Evolutionary conservation across 257 asterid species (phyloP), one percentile per base, ranked within the genome.

Genomic region (Haberlea rhodopensis): DNA sequence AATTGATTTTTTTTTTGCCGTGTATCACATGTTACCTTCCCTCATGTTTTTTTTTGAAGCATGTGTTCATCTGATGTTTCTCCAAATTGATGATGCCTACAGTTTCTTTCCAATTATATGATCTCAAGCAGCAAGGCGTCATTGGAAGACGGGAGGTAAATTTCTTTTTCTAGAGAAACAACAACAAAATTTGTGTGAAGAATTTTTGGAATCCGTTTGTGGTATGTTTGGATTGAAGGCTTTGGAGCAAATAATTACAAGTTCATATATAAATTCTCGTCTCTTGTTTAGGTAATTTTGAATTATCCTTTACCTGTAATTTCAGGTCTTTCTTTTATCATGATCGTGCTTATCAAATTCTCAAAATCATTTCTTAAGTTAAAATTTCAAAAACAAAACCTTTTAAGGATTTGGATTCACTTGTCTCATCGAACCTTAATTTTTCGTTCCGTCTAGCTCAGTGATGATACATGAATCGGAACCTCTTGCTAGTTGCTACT

Each of bases 61-160:
- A 8, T 19, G 13, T 13, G 8, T 60, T 10, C 28, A 27, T 48
- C 58, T 56, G 65, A 58, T 58, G 53, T 66, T 76, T 59, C 57
- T 64, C 67, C 76, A 62, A 49, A 55, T 53, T 65, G 69, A 51
- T 74, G 73, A 73, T 60, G 23, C 72, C 26, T 80, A 60, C 81
- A 89, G 95, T 89, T 87, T 87, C 89, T 26, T 87, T 89, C 78
- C 89, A 80, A 58, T 79, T 89, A 69, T 89, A 87, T 62, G 97
- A 89, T 83, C 94, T 87, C 77, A 89, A 83, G 86, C 97, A 83
- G 76, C 95, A 87, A 83, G 95, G 95, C 58, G 87, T 80, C 78
- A 89, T 89, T 56, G 95, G 87, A 73, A 81, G 94, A 63, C 91
- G 85, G 65, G 97, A 89, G 91, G 97, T 87, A 81, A 72, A 54